These are phyloP conservation scores for Albugo laibachii DNA, from an alignment of 352 stramenopile genomes.

Conservation along the genomic window DNA sequence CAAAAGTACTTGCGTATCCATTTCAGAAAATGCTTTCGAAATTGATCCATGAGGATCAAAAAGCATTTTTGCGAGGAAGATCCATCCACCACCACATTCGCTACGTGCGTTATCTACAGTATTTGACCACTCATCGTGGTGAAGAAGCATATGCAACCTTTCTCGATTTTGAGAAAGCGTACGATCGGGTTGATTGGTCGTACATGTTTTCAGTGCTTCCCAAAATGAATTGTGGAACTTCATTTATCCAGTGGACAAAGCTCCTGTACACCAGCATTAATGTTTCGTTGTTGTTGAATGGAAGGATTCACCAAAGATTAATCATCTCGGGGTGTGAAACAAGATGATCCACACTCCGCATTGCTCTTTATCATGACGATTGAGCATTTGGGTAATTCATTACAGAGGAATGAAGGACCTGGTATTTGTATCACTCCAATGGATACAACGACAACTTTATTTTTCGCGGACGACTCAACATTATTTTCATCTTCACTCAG, in stretches of 20 bases:
- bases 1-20: constrained; percentile 3
- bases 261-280: background rate
- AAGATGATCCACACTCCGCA: constrained; percentile 6
- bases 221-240: constrained; percentile 4
- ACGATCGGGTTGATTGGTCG: constrained; percentile 5
- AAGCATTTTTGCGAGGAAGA: background rate
- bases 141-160: background rate
- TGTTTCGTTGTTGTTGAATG: constrained; percentile 5
- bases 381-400: constrained; percentile 2
- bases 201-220: constrained; percentile 8
- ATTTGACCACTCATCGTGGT: constrained; percentile 1
- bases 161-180: background rate
- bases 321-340: constrained; percentile 6
- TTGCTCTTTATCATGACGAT: constrained; percentile 6
- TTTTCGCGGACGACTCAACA: constrained; percentile 9
- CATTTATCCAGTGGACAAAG: constrained; percentile 9
- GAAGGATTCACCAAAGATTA: constrained; percentile 3
- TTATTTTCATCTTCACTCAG: constrained; percentile 1
- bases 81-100: constrained; percentile 8
- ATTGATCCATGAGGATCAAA: constrained; percentile 8
- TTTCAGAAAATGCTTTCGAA: background rate
- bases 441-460: background rate
- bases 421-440: background rate
- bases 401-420: background rate
- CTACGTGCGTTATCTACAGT: constrained; percentile 6